These are phyloP conservation scores for Candida loeiensis DNA, from an alignment of 805 yeast genomes.

Conservation along the genomic window DNA sequence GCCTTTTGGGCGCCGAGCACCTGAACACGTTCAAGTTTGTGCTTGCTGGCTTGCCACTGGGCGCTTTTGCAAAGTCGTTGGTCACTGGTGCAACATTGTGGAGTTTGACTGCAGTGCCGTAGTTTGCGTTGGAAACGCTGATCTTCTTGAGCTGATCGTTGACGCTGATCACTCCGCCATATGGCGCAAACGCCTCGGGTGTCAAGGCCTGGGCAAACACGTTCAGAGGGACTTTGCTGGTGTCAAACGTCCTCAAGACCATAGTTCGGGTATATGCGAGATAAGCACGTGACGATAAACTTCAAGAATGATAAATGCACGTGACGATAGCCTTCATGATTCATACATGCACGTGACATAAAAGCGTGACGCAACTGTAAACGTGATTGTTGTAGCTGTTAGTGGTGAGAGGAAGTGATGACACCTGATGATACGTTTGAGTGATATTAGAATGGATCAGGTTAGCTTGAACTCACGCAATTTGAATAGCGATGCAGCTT, in stretches of 20 bases:
- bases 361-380: too few relatives aligned
- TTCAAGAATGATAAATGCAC: too few relatives aligned
- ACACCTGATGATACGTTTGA: too few relatives aligned
- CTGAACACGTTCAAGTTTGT: conserved; percentile 83
- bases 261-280: conserved; percentile 21
- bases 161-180: conserved; percentile 77
- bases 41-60: conserved; percentile 46
- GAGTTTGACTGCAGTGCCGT: conserved; percentile 88
- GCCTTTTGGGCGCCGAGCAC: conserved; percentile 70
- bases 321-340: too few relatives aligned
- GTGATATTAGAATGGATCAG: too few relatives aligned
- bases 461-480: too few relatives aligned
- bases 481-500: too few relatives aligned
- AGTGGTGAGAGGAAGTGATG: too few relatives aligned
- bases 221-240: conserved; percentile 15
- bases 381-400: too few relatives aligned
- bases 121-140: conserved; percentile 57
- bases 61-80: conserved; percentile 47
- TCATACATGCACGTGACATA: too few relatives aligned
- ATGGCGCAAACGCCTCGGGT: conserved; percentile 61
- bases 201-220: conserved; percentile 58
- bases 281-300: too few relatives aligned
- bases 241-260: conserved; percentile 41
- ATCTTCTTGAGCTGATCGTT: conserved; percentile 58
- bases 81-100: conserved; percentile 66